A percentile compares a stretch with the other conserved stretches of the same genome.
phyloP scores from a whole-genome alignment of 768 basidiomycete species.

The Mycena alexandri region DNA sequence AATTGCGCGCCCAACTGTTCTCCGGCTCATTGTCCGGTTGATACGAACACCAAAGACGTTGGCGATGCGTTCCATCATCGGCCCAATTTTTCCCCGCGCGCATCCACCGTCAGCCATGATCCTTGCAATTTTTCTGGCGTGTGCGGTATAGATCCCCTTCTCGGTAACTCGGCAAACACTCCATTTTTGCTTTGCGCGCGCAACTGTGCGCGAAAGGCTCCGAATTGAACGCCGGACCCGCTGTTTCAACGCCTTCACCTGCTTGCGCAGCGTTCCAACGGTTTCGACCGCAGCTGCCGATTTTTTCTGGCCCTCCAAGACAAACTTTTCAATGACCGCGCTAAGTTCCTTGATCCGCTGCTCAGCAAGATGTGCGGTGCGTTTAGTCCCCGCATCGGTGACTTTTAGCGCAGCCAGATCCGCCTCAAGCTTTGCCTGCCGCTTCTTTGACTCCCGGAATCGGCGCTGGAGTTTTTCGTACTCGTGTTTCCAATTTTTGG shows the following conservation, averaged over 20 bases:
- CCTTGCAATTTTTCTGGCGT: background rate
- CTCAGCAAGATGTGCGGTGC: too few species aligned
- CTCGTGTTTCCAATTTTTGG: too few species aligned
- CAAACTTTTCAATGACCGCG: too few species aligned
- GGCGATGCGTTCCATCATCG: constrained; percentile 26
- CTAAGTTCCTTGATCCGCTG: too few species aligned
- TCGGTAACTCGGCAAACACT: background rate
- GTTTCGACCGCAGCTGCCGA: too few species aligned
- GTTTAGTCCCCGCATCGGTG: too few species aligned
- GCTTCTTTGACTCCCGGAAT: too few species aligned
- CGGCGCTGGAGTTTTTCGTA: too few species aligned
- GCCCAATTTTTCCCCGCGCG: background rate
- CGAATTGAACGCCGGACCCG: constrained; percentile 3
- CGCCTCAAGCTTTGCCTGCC: too few species aligned
- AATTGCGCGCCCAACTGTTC: constrained; percentile 35
- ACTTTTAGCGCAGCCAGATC: too few species aligned
- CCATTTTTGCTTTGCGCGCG: background rate
- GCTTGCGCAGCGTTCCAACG: background rate
- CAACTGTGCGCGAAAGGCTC: background rate
- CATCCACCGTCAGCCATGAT: constrained; percentile 18
- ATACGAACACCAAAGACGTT: constrained; percentile 30
- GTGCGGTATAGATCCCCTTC: background rate
- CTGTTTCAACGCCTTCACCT: constrained; percentile 3
- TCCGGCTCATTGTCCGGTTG: constrained; percentile 28
- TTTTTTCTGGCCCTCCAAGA: too few species aligned